Evolutionary conservation across 495 filamentous ascomycete species (phyloP).

Genomic region (Daldinia bambusicola): DNA sequence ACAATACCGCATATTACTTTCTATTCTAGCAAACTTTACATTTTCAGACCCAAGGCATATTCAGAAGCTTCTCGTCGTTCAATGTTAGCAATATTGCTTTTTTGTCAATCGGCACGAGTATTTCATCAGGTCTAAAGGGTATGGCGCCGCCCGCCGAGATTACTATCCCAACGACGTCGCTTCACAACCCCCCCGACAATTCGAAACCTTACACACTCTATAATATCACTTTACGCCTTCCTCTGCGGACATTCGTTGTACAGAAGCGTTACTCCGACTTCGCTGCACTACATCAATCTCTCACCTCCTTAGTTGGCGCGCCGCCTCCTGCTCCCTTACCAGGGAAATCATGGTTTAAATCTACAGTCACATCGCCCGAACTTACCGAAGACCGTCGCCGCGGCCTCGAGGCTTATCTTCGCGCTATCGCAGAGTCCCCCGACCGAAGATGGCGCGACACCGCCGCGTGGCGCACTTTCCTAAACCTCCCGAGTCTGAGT

Average conservation of each 20-base stretch:
- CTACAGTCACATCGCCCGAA: slow-evolving; percentile 76
- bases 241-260: slow-evolving; percentile 86
- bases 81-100: neutral
- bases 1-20: neutral
- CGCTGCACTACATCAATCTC: slow-evolving; percentile 73
- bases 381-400: slow-evolving; percentile 82
- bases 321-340: slow-evolving; percentile 74
- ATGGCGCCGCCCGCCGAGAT: slow-evolving; percentile 86
- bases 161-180: slow-evolving; percentile 79
- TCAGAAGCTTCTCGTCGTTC: neutral
- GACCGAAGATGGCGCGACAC: slow-evolving; percentile 89
- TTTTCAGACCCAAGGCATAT: neutral
- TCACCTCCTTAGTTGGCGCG: slow-evolving; percentile 70
- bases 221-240: slow-evolving; percentile 87
- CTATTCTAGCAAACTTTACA: slow-evolving; percentile 5
- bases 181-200: slow-evolving; percentile 59
- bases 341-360: slow-evolving; percentile 84
- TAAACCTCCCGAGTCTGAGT: slow-evolving; percentile 74
- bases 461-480: slow-evolving; percentile 83
- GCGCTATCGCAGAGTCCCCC: slow-evolving; percentile 76
- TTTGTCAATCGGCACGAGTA: neutral
- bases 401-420: slow-evolving; percentile 83
- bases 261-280: slow-evolving; percentile 98
- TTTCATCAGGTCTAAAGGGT: slow-evolving; percentile 12
- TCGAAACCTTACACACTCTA: slow-evolving; percentile 88